Conservation (phyloP, 106 monocot genomes). For the Narthecium ossifragum region DNA sequence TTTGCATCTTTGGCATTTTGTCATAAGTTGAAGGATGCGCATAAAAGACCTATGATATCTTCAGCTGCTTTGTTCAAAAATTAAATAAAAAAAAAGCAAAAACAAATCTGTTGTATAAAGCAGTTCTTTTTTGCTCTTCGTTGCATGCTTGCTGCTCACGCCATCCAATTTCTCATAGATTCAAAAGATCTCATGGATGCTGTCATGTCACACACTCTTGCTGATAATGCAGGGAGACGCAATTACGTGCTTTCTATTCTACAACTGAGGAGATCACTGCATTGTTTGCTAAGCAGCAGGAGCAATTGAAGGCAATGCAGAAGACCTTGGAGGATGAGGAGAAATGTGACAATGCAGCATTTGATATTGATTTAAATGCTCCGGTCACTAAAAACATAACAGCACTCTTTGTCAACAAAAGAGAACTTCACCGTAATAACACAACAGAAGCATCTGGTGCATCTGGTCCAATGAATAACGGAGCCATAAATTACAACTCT, state of each 20-base stretch:
- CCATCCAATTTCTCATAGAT: too few relatives aligned
- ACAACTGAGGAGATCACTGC: slow-evolving; percentile 92
- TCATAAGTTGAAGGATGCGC: too few relatives aligned
- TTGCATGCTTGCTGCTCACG: too few relatives aligned
- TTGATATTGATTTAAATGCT: slow-evolving; percentile 31
- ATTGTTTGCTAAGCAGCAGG: slow-evolving; percentile 87
- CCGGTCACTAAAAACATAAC: slow-evolving; percentile 5
- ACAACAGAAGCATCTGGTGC: slow-evolving; percentile 26
- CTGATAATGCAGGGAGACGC: slow-evolving; percentile 86
- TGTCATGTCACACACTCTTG: too few relatives aligned
- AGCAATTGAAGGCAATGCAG: slow-evolving; percentile 97
- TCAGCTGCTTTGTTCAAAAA: too few relatives aligned
- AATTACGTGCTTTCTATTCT: slow-evolving; percentile 91
- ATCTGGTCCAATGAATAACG: slow-evolving; percentile 24
- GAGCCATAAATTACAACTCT: slow-evolving; percentile 1
- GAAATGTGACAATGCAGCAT: slow-evolving; percentile 47
- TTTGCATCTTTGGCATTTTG: too few relatives aligned
- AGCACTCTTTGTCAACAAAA: neutral
- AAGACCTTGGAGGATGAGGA: slow-evolving; percentile 91
- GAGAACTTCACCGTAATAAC: slow-evolving; percentile 4
- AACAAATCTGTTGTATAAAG: too few relatives aligned
- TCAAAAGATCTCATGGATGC: too few relatives aligned
- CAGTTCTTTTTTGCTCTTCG: too few relatives aligned
- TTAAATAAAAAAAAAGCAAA: too few relatives aligned
- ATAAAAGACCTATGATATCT: too few relatives aligned